Evolutionary conservation across 768 basidiomycete species (phyloP).

Genomic region (Strobilomyces dryophilus): DNA sequence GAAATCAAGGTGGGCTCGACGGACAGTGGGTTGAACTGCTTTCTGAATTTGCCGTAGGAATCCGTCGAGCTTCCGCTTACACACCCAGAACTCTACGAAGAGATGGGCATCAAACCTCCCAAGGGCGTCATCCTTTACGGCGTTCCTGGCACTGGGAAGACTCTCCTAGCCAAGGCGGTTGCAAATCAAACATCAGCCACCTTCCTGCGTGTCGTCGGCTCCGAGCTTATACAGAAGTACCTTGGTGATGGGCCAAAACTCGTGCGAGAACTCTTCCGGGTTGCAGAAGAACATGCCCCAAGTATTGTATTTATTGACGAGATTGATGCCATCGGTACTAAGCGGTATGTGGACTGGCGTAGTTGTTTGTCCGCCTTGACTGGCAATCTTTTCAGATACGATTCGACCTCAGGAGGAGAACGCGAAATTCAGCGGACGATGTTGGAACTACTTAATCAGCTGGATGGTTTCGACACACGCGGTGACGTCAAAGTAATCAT

Average conservation of each 20-base stretch:
- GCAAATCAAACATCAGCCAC: constrained; percentile 98
- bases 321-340: constrained; percentile 97
- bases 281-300: constrained; percentile 96
- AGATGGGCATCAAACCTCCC: constrained; percentile 99
- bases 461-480: constrained; percentile 98
- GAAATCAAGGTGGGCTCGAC: constrained; percentile 83
- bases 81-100: constrained; percentile 97
- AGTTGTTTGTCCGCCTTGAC: constrained; percentile 4
- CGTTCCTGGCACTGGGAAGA: constrained; percentile 98
- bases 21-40: background rate
- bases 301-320: constrained; percentile 99
- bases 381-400: constrained; percentile 57
- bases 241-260: constrained; percentile 98
- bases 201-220: constrained; percentile 95
- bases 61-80: constrained; percentile 96
- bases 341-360: constrained; percentile 58
- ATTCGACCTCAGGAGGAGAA: constrained; percentile 97
- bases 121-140: constrained; percentile 99
- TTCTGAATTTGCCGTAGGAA: constrained; percentile 52
- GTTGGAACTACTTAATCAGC: constrained; percentile 96
- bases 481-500: constrained; percentile 99
- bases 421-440: constrained; percentile 99
- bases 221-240: constrained; percentile 98
- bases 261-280: constrained; percentile 94
- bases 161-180: constrained; percentile 93